These are phyloP conservation scores for Amesomyces nigricolor DNA, from an alignment of 2,329 filamentous ascomycete species.

Conservation along the genomic window DNA sequence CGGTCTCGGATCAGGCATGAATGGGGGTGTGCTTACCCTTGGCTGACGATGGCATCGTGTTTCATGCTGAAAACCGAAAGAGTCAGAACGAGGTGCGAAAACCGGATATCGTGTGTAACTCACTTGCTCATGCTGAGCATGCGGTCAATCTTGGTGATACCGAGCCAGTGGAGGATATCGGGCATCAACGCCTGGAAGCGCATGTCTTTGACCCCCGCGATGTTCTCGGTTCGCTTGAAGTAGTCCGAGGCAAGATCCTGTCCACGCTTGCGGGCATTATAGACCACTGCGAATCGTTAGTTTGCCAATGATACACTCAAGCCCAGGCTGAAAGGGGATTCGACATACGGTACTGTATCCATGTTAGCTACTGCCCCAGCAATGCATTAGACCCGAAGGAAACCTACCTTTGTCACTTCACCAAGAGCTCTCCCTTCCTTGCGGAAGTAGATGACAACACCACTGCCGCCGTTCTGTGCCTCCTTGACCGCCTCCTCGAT, in stretches of 20 bases:
- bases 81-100: slow-evolving; percentile 19
- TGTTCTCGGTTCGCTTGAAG: slow-evolving; percentile 96
- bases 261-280: slow-evolving; percentile 77
- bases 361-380: slow-evolving; percentile 29
- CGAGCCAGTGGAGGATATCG: slow-evolving; percentile 94
- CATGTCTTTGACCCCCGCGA: slow-evolving; percentile 95
- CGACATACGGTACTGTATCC: slow-evolving; percentile 43
- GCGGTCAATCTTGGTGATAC: slow-evolving; percentile 95
- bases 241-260: slow-evolving; percentile 82
- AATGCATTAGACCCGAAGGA: slow-evolving; percentile 19
- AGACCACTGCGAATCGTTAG: slow-evolving; percentile 45
- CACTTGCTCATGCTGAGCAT: slow-evolving; percentile 99
- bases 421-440: slow-evolving; percentile 94
- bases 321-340: slow-evolving; percentile 4
- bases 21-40: slow-evolving; percentile 52
- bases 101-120: slow-evolving; percentile 32
- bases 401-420: slow-evolving; percentile 85
- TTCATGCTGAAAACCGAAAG: slow-evolving; percentile 60
- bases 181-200: slow-evolving; percentile 98
- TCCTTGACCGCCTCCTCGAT: slow-evolving; percentile 97
- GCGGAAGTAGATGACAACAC: slow-evolving; percentile 96
- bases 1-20: background rate
- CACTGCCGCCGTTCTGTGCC: slow-evolving; percentile 87
- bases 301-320: slow-evolving; percentile 11
- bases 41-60: slow-evolving; percentile 79